phyloP scores from a whole-genome alignment of 2,329 filamentous ascomycete genomes.

The Aspergillus tamarii region DNA sequence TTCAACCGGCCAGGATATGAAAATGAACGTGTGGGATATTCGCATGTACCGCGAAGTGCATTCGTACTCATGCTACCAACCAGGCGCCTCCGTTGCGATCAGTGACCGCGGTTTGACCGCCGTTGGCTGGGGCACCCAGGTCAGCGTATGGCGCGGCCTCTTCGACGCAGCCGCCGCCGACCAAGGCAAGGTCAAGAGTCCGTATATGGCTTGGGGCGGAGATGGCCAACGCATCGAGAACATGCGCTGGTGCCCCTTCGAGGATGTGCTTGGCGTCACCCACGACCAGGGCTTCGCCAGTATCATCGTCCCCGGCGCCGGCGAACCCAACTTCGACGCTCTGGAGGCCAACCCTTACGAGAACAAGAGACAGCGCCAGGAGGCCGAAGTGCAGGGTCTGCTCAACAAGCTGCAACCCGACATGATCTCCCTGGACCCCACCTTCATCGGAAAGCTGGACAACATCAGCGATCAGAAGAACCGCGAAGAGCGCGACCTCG shows the following conservation, averaged over 20 bases:
- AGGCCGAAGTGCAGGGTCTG: constrained; percentile 83
- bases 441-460: constrained; percentile 88
- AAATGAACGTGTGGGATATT: constrained; percentile 95
- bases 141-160: constrained; percentile 87
- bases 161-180: constrained; percentile 73
- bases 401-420: constrained; percentile 95
- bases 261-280: constrained; percentile 85
- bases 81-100: constrained; percentile 81
- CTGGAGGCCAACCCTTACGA: constrained; percentile 95
- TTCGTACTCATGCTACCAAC: constrained; percentile 81
- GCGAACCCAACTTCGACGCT: constrained; percentile 94
- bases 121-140: constrained; percentile 86
- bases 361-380: constrained; percentile 87
- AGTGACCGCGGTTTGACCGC: constrained; percentile 87
- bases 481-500: constrained; percentile 76
- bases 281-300: constrained; percentile 87
- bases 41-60: constrained; percentile 92
- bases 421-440: constrained; percentile 94
- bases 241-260: constrained; percentile 89
- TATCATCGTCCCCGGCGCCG: constrained; percentile 89
- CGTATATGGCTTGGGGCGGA: constrained; percentile 92
- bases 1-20: constrained; percentile 82
- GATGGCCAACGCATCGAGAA: constrained; percentile 80
- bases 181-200: constrained; percentile 79
- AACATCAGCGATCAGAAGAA: constrained; percentile 77